These are phyloP conservation scores for Aschersonia sp. DNA, from an alignment of 2,329 filamentous ascomycete species.

Conservation along the genomic window DNA sequence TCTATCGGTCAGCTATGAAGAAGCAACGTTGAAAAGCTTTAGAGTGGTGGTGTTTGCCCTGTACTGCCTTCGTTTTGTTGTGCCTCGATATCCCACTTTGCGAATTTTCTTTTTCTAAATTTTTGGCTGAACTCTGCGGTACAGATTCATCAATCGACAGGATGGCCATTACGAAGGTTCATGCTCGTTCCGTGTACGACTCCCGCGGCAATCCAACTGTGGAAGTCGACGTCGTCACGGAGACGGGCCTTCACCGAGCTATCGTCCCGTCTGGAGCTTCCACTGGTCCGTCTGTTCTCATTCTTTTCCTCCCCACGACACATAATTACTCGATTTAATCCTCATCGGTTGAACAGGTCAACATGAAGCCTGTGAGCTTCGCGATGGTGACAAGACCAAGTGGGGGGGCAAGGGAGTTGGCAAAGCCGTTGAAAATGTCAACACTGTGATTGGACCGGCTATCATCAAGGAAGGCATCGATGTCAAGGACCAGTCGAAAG, in stretches of 20 bases:
- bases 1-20: too few relatives aligned
- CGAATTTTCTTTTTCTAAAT: not conserved
- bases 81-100: too few relatives aligned
- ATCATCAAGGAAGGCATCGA: slow-evolving; percentile 73
- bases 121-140: not conserved
- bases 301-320: slow-evolving; percentile 7
- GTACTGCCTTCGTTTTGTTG: too few relatives aligned
- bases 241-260: slow-evolving; percentile 91
- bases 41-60: too few relatives aligned
- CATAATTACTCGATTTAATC: not conserved
- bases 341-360: slow-evolving; percentile 39
- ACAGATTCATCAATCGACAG: slow-evolving; percentile 22
- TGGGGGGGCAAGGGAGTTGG: slow-evolving; percentile 80
- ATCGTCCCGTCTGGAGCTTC: slow-evolving; percentile 96
- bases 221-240: slow-evolving; percentile 93
- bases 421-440: slow-evolving; percentile 80
- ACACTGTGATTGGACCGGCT: slow-evolving; percentile 64
- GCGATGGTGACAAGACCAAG: slow-evolving; percentile 76
- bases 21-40: too few relatives aligned
- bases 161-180: slow-evolving; percentile 85
- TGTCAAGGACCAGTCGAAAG: slow-evolving; percentile 72
- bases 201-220: slow-evolving; percentile 97
- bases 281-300: slow-evolving; percentile 49
- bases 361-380: slow-evolving; percentile 84
- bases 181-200: slow-evolving; percentile 95